Evolutionary conservation across 441 rosid species (phyloP).

Genomic region (Gossypium trilobum): DNA sequence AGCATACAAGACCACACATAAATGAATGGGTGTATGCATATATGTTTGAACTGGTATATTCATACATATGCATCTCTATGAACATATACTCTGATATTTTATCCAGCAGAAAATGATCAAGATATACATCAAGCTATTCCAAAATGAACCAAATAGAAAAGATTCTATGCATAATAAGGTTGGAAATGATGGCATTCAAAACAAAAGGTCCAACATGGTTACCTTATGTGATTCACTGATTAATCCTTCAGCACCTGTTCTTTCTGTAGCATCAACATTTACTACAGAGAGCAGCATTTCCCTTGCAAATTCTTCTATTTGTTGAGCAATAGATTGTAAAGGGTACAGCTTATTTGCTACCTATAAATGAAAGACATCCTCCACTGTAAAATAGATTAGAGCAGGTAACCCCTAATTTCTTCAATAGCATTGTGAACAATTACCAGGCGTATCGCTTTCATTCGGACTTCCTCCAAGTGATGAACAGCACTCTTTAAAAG

Average conservation of each 20-base stretch:
- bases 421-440: conserved; percentile 20
- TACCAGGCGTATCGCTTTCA: conserved; percentile 99
- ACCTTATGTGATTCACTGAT: conserved; percentile 51
- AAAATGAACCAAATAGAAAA: not conserved
- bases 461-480: conserved; percentile 88
- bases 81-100: not conserved
- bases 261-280: conserved; percentile 36
- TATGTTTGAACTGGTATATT: not conserved
- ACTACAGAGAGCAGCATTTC: conserved; percentile 53
- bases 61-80: not conserved
- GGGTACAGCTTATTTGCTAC: conserved; percentile 97
- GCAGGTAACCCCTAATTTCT: conserved; percentile 14
- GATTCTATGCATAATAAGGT: not conserved
- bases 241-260: conserved; percentile 40
- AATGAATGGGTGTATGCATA: not conserved
- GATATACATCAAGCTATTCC: conserved; percentile 5
- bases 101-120: not conserved
- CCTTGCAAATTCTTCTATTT: conserved; percentile 84
- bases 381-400: conserved; percentile 18
- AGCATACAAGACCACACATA: not conserved
- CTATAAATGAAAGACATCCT: conserved; percentile 36
- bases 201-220: conserved; percentile 10
- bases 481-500: conserved; percentile 83
- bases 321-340: conserved; percentile 55
- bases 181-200: conserved; percentile 9